Conservation (phyloP, 2,329 filamentous ascomycete species). For the Fusarium cyanostomum region DNA sequence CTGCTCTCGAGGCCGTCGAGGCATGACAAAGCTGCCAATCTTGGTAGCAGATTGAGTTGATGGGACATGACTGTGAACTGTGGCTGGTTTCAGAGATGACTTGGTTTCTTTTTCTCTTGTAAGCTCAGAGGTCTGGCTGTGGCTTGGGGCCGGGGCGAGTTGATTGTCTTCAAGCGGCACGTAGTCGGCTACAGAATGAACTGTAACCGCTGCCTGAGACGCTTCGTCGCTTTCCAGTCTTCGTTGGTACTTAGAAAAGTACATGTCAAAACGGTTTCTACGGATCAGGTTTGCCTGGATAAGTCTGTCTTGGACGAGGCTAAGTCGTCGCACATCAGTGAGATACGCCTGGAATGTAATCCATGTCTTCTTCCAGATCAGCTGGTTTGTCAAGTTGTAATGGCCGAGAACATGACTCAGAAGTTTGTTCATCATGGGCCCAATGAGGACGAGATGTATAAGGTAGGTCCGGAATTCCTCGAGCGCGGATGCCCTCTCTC, state of each 20-base stretch:
- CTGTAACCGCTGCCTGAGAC: no score
- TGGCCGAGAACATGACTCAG: neutral
- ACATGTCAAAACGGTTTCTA: neutral
- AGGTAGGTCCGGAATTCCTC: neutral
- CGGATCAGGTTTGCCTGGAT: neutral
- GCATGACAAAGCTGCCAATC: neutral
- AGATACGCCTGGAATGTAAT: neutral
- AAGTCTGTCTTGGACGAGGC: neutral
- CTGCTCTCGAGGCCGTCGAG: neutral
- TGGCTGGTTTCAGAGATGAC: no score
- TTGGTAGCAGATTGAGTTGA: neutral
- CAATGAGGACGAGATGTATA: neutral
- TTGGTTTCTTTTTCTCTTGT: neutral
- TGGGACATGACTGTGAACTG: no score
- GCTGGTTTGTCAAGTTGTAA: neutral
- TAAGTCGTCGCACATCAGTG: neutral
- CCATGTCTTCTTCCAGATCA: neutral
- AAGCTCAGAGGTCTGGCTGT: neutral
- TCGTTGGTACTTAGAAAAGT: neutral
- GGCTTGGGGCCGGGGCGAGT: neutral
- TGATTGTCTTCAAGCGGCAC: neutral
- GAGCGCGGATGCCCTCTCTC: neutral
- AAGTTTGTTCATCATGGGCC: neutral
- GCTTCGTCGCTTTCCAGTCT: neutral
- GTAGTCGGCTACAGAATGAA: no score